Percentiles rank a stretch among this genome's conserved stretches.
Evolutionary conservation across 2,329 filamentous ascomycete genomes (phyloP).

Genomic region (Nectriaceae sp.): DNA sequence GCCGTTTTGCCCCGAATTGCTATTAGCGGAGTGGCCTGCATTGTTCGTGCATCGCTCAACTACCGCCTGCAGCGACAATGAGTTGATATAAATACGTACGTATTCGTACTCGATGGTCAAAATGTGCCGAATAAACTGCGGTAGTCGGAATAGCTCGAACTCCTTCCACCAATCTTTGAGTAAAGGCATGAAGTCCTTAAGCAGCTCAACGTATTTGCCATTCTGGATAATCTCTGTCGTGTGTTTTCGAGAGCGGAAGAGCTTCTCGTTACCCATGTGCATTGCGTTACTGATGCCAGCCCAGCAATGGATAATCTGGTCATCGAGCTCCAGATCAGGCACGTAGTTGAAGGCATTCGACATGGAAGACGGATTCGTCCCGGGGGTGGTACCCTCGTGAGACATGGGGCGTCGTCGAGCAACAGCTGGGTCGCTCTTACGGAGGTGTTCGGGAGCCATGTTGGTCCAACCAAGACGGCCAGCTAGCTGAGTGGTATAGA

Average conservation of each 20-base stretch:
- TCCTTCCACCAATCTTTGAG: constrained; percentile 78
- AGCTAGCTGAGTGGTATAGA: constrained; percentile 92
- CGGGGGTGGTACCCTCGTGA: constrained; percentile 60
- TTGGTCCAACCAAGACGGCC: constrained; percentile 90
- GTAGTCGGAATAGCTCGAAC: constrained; percentile 75
- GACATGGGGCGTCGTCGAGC: constrained; percentile 51
- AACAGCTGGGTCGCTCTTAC: constrained; percentile 59
- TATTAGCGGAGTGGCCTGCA: constrained; percentile 56
- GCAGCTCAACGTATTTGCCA: constrained; percentile 77
- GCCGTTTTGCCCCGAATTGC: constrained; percentile 36
- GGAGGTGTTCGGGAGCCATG: constrained; percentile 76
- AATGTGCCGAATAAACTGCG: constrained; percentile 70
- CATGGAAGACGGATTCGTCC: constrained; percentile 57
- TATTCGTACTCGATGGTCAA: constrained; percentile 95
- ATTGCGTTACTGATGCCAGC: constrained; percentile 90
- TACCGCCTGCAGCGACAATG: constrained; percentile 88
- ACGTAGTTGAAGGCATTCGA: constrained; percentile 66
- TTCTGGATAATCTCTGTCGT: constrained; percentile 88
- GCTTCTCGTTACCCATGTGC: constrained; percentile 83
- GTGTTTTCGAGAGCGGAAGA: constrained; percentile 85
- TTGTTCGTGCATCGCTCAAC: constrained; percentile 81
- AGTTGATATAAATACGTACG: constrained; percentile 92
- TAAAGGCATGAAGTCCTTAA: constrained; percentile 80
- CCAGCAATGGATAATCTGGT: constrained; percentile 84
- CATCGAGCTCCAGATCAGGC: constrained; percentile 65